Percentiles rank a stretch among this genome's conserved stretches.
Evolutionary conservation across 2,329 filamentous ascomycete species (phyloP).

Genomic region (Neurospora sp.): DNA sequence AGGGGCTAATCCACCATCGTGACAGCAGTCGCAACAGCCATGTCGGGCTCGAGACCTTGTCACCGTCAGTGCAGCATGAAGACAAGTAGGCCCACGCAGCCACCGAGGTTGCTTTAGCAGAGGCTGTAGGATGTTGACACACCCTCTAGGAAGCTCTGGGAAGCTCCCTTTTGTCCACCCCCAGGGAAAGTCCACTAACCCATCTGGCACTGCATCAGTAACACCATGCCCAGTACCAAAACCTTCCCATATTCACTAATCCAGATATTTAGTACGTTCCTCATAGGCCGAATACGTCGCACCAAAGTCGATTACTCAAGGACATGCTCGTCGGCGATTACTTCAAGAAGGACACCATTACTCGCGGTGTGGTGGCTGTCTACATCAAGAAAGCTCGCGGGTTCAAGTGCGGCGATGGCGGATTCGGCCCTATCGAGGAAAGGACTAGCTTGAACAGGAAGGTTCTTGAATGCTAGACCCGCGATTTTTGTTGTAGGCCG

Average conservation of each 20-base stretch:
- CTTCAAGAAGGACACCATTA: constrained; percentile 64
- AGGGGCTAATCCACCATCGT: neutral
- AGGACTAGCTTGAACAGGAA: neutral
- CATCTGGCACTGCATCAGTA: neutral
- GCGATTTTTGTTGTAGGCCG: too few species aligned
- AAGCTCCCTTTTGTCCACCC: neutral
- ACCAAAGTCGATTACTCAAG: constrained; percentile 66
- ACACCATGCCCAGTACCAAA: neutral
- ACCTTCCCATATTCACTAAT: neutral
- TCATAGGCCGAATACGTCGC: constrained; percentile 57
- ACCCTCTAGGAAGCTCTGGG: neutral
- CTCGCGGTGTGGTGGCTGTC: constrained; percentile 55
- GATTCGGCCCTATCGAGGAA: constrained; percentile 49
- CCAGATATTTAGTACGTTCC: neutral
- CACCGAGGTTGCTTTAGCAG: neutral
- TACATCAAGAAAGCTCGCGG: constrained; percentile 56
- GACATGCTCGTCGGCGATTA: constrained; percentile 71
- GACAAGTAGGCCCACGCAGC: neutral
- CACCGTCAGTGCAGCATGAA: neutral
- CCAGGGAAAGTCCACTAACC: neutral
- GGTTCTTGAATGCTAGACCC: neutral
- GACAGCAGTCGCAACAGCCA: neutral
- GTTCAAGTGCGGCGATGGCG: constrained; percentile 61
- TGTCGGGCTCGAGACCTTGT: neutral
- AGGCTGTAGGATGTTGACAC: neutral